These are phyloP conservation scores for Stropharia rugosoannulata DNA, from an alignment of 768 basidiomycete genomes.

Conservation along the genomic window DNA sequence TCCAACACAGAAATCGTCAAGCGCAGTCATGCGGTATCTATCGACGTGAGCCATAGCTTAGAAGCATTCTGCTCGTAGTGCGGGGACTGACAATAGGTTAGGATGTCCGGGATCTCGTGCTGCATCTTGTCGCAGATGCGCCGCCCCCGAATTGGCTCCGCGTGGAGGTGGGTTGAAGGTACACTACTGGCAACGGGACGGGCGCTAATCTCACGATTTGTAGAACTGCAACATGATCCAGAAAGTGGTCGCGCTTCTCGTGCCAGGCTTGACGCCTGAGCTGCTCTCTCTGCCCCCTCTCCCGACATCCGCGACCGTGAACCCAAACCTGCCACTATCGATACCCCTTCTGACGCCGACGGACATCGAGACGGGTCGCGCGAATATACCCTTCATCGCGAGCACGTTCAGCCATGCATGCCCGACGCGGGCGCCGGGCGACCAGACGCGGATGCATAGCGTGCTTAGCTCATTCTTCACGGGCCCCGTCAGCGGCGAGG, in stretches of 20 bases:
- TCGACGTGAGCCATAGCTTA: conserved; percentile 60
- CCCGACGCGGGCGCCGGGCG: conserved; percentile 92
- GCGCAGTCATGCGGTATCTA: conserved; percentile 72
- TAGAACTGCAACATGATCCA: conserved; percentile 75
- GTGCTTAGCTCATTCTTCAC: conserved; percentile 83
- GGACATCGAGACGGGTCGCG: conserved; percentile 20
- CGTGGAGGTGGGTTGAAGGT: conserved; percentile 55
- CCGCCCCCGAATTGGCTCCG: conserved; percentile 87
- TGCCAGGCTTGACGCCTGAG: conserved; percentile 84
- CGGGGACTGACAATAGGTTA: conserved; percentile 25
- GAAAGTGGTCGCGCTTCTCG: conserved; percentile 76
- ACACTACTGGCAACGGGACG: neutral
- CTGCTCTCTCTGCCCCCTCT: conserved; percentile 70
- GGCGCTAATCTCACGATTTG: neutral
- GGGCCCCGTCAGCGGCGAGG: conserved; percentile 73
- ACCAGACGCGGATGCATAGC: conserved; percentile 80
- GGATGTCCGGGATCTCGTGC: conserved; percentile 86
- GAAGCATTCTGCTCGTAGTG: neutral
- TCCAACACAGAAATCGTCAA: conserved; percentile 72
- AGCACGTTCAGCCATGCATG: conserved; percentile 90
- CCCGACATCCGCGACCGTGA: conserved; percentile 64
- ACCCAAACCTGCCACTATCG: conserved; percentile 46
- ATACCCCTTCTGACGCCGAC: conserved; percentile 33
- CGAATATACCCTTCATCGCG: conserved; percentile 63
- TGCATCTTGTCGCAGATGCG: conserved; percentile 81